Conservation (phyloP, 1,139 yeast genomes). For the Debaryomycetaceae sp. region DNA sequence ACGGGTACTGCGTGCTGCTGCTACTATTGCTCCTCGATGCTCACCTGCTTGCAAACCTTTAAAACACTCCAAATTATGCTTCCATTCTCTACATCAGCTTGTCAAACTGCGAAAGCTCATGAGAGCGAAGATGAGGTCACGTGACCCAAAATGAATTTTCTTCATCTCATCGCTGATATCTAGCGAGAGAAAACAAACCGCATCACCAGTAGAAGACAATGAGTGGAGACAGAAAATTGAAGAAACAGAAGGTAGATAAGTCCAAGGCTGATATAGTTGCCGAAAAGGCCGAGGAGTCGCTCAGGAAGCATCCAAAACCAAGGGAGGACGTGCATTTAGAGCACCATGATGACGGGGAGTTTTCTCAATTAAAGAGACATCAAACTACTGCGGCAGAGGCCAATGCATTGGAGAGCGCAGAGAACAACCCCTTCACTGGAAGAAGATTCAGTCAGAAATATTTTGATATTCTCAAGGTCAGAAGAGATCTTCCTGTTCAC, state of each 20-base stretch:
- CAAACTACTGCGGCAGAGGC: slow-evolving; percentile 77
- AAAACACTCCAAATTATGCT: too few relatives aligned
- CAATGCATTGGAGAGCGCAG: slow-evolving; percentile 57
- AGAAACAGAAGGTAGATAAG: slow-evolving; percentile 17
- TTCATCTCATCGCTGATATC: slow-evolving; percentile 1
- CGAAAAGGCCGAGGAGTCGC: slow-evolving; percentile 45
- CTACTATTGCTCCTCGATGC: too few relatives aligned
- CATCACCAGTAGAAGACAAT: neutral
- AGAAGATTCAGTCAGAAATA: slow-evolving; percentile 57
- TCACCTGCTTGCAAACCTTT: too few relatives aligned
- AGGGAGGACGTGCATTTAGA: slow-evolving; percentile 13
- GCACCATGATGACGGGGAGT: slow-evolving; percentile 53
- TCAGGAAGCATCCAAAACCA: slow-evolving; percentile 34
- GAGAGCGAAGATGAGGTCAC: neutral
- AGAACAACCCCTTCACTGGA: slow-evolving; percentile 78
- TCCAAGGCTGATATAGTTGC: slow-evolving; percentile 21
- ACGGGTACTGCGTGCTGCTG: too few relatives aligned
- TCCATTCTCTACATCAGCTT: too few relatives aligned
- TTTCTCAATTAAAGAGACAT: slow-evolving; percentile 54
- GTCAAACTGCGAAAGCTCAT: too few relatives aligned
- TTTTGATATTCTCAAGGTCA: slow-evolving; percentile 67
- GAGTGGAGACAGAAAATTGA: slow-evolving; percentile 16
- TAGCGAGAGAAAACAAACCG: neutral
- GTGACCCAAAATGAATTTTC: slow-evolving; percentile 1
- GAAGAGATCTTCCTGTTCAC: slow-evolving; percentile 92